Evolutionary conservation across 1,139 yeast species (phyloP).

Genomic region (Saccharomyces hybrid): DNA sequence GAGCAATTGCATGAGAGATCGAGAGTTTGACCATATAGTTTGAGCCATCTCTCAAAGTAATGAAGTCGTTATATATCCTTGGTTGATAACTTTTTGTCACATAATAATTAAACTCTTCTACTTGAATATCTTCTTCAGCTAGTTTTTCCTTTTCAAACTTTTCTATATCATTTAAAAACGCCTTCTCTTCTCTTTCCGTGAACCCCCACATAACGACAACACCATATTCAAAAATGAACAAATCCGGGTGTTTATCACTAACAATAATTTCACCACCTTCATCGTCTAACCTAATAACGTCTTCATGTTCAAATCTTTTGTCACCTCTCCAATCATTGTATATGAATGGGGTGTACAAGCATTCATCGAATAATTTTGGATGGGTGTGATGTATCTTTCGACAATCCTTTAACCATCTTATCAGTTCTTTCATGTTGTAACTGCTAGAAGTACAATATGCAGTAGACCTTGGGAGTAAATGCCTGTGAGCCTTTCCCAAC

Average conservation of each 20-base stretch:
- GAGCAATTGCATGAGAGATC: slow-evolving; percentile 86
- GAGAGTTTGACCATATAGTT: slow-evolving; percentile 86
- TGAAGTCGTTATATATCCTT: slow-evolving; percentile 88
- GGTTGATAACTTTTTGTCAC: slow-evolving; percentile 91
- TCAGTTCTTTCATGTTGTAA: slow-evolving; percentile 77
- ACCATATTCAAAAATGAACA: slow-evolving; percentile 88
- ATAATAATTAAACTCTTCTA: slow-evolving; percentile 90
- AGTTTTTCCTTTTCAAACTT: slow-evolving; percentile 85
- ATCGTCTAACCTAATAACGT: slow-evolving; percentile 67
- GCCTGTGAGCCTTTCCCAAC: slow-evolving; percentile 82
- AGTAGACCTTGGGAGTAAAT: slow-evolving; percentile 77
- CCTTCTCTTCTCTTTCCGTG: slow-evolving; percentile 70
- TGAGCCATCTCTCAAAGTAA: slow-evolving; percentile 81
- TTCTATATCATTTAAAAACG: slow-evolving; percentile 75
- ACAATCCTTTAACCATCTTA: slow-evolving; percentile 77
- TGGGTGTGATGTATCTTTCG: slow-evolving; percentile 66
- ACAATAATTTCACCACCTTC: slow-evolving; percentile 93
- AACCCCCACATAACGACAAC: slow-evolving; percentile 96
- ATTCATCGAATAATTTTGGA: slow-evolving; percentile 88
- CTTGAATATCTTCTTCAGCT: slow-evolving; percentile 82
- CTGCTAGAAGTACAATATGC: slow-evolving; percentile 95
- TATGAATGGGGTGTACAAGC: slow-evolving; percentile 83
- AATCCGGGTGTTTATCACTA: slow-evolving; percentile 61
- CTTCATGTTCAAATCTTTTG: slow-evolving; percentile 37
- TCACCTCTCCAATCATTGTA: slow-evolving; percentile 70